These are phyloP conservation scores for Mycena albidolilacea DNA, from an alignment of 768 basidiomycete species.

Conservation along the genomic window DNA sequence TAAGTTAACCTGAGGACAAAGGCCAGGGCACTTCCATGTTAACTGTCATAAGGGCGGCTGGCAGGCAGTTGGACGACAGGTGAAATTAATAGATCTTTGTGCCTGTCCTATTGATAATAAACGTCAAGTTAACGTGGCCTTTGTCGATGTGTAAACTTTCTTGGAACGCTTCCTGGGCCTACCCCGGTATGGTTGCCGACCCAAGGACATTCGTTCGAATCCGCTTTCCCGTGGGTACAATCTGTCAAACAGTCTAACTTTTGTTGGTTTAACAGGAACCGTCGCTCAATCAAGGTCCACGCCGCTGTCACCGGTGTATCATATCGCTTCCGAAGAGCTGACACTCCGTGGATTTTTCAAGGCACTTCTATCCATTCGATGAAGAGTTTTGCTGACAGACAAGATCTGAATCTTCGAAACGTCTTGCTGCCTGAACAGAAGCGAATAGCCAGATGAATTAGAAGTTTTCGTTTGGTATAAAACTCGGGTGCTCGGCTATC, in stretches of 20 bases:
- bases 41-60: not conserved
- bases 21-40: constrained; percentile 15
- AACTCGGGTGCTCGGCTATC: constrained; percentile 13
- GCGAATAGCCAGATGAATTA: constrained; percentile 9
- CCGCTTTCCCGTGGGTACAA: not conserved
- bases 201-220: constrained; percentile 4
- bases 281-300: constrained; percentile 14
- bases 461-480: constrained; percentile 16
- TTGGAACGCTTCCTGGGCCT: constrained; percentile 7
- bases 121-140: constrained; percentile 5
- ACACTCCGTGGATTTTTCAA: constrained; percentile 3
- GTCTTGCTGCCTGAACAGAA: not conserved
- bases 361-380: not conserved
- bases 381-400: constrained; percentile 5
- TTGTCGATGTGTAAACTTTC: constrained; percentile 1
- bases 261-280: constrained; percentile 11
- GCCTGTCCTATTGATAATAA: not conserved
- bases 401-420: too few species aligned
- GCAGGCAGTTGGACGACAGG: not conserved
- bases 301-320: constrained; percentile 20
- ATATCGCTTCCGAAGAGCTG: constrained; percentile 18
- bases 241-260: constrained; percentile 16
- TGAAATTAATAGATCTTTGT: too few species aligned
- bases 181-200: constrained; percentile 13
- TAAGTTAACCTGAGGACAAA: not conserved